phyloP scores from a whole-genome alignment of 139 green algal species.

The Tetraselmis striata region DNA sequence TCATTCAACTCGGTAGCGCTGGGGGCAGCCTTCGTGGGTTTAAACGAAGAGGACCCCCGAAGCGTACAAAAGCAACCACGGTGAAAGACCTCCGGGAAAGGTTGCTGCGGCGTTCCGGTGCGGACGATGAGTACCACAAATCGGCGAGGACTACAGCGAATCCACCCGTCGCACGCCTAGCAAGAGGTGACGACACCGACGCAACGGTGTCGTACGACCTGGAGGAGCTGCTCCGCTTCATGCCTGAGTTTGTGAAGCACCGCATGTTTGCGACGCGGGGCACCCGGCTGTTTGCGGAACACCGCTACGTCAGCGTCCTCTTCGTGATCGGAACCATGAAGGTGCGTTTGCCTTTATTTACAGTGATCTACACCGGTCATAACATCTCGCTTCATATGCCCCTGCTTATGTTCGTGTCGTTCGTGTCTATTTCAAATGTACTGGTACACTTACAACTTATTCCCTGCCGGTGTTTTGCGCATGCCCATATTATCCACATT shows the following conservation, averaged over 20 bases:
- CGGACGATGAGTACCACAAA: background rate
- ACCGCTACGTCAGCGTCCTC: background rate
- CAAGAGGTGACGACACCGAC: background rate
- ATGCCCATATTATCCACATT: too few relatives aligned
- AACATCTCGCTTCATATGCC: too few relatives aligned
- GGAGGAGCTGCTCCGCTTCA: background rate
- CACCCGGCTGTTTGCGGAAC: background rate
- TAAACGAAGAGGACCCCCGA: too few relatives aligned
- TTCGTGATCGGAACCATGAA: background rate
- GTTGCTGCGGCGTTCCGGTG: background rate
- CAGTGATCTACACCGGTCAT: too few relatives aligned
- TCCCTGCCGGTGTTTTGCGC: too few relatives aligned
- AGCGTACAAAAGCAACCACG: too few relatives aligned
- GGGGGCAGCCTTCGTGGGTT: background rate
- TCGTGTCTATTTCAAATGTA: too few relatives aligned
- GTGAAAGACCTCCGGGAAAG: background rate
- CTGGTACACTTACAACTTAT: too few relatives aligned
- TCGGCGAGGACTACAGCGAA: too few relatives aligned
- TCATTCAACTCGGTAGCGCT: background rate
- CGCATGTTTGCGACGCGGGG: background rate
- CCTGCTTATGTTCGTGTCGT: too few relatives aligned
- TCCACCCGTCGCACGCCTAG: too few relatives aligned
- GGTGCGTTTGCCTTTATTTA: background rate
- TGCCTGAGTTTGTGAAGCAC: background rate
- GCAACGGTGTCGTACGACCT: background rate